Evolutionary conservation across 345 rosid species (phyloP).

Genomic region (Bretschneidera sinensis): DNA sequence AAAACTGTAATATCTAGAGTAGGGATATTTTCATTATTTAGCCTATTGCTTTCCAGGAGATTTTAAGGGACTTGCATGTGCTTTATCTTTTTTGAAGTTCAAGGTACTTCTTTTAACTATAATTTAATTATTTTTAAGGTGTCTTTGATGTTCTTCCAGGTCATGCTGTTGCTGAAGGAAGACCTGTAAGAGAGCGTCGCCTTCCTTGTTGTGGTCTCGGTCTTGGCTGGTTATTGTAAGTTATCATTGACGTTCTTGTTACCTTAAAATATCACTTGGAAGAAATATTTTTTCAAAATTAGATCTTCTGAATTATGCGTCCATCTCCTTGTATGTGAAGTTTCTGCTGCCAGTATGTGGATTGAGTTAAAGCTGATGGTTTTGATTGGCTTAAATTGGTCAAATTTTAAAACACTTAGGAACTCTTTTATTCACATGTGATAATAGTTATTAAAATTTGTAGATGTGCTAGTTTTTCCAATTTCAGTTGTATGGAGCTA

Average conservation of each 20-base stretch:
- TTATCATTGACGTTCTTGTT: conserved; percentile 3
- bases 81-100: no score
- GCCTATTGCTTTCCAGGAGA: neutral
- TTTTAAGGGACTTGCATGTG: neutral
- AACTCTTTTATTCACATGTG: no score
- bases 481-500: neutral
- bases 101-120: neutral
- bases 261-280: neutral
- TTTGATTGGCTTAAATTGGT: no score
- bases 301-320: neutral
- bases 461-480: neutral
- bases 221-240: conserved; percentile 89
- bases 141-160: conserved; percentile 34
- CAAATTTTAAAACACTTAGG: no score
- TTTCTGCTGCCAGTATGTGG: neutral
- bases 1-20: neutral
- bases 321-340: neutral
- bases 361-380: neutral
- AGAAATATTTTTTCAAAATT: no score
- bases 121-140: neutral
- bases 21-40: neutral
- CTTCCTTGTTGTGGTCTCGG: conserved; percentile 93
- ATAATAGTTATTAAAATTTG: no score
- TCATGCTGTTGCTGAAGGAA: conserved; percentile 82
- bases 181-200: conserved; percentile 62